Conservation (phyloP, 2,329 filamentous ascomycete genomes). For the Peltaster fructicola region DNA sequence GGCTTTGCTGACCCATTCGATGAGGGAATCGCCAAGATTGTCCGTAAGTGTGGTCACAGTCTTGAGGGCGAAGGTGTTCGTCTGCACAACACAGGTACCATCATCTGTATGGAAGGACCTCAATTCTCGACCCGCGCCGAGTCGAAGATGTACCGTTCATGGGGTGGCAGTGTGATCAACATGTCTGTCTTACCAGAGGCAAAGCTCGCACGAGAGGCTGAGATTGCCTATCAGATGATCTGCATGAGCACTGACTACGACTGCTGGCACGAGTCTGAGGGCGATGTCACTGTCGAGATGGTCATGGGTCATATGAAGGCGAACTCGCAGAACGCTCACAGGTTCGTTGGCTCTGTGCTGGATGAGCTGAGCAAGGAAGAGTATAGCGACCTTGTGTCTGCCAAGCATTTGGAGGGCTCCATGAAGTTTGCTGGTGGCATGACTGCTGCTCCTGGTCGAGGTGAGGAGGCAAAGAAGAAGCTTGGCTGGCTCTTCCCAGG, state of each 20-base stretch:
- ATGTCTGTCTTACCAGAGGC: constrained; percentile 93
- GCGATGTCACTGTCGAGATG: constrained; percentile 83
- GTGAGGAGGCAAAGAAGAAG: constrained; percentile 57
- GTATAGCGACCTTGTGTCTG: constrained; percentile 55
- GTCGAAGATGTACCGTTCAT: constrained; percentile 82
- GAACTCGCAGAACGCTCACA: constrained; percentile 73
- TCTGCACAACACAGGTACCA: constrained; percentile 65
- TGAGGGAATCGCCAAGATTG: constrained; percentile 53
- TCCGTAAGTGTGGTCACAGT: constrained; percentile 56
- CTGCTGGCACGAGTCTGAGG: constrained; percentile 76
- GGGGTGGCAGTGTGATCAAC: constrained; percentile 93
- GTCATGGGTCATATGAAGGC: constrained; percentile 93
- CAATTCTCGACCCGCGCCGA: constrained; percentile 95
- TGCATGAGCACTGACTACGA: constrained; percentile 99
- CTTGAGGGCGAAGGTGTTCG: constrained; percentile 71
- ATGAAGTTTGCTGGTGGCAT: constrained; percentile 66
- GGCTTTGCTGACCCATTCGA: constrained; percentile 96
- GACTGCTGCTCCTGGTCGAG: constrained; percentile 61
- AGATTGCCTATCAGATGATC: constrained; percentile 95
- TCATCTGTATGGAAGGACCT: constrained; percentile 97
- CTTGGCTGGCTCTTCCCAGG: constrained; percentile 77
- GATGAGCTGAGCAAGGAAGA: constrained; percentile 69
- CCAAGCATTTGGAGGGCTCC: constrained; percentile 63
- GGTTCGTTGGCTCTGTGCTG: constrained; percentile 70
- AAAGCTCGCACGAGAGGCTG: constrained; percentile 88